phyloP scores from a whole-genome alignment of 176 grass and related monocot species.

The Eragrostis curvula region DNA sequence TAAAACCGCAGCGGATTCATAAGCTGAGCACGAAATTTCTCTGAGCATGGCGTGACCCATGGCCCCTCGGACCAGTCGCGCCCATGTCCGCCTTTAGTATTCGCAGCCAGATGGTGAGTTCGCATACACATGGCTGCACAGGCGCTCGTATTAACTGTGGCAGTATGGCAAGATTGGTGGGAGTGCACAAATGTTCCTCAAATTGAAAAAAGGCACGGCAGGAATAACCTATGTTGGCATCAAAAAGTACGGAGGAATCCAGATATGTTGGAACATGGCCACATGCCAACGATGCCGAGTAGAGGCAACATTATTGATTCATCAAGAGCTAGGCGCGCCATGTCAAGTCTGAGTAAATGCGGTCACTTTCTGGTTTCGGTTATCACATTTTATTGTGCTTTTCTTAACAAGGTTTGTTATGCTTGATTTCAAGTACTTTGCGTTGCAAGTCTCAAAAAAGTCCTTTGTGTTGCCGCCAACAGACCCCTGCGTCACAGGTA shows the following conservation, averaged over 20 bases:
- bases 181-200: constrained; percentile 21
- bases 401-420: neutral
- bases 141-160: neutral
- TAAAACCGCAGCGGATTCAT: neutral
- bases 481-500: neutral
- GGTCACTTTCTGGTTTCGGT: neutral
- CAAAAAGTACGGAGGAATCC: constrained; percentile 19
- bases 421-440: neutral
- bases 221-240: neutral
- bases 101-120: constrained; percentile 36
- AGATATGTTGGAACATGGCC: neutral
- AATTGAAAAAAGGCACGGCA: neutral
- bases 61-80: constrained; percentile 8
- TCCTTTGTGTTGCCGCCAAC: no score
- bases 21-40: no score
- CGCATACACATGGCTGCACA: constrained; percentile 5
- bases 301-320: neutral
- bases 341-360: neutral
- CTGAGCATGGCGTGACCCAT: neutral
- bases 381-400: no score
- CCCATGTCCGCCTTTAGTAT: constrained; percentile 52
- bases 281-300: constrained; percentile 3
- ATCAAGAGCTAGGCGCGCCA: neutral
- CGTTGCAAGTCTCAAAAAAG: neutral
- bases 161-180: neutral